phyloP scores from a whole-genome alignment of 306 rosid genomes.

The Cotoneaster glaucophyllus region DNA sequence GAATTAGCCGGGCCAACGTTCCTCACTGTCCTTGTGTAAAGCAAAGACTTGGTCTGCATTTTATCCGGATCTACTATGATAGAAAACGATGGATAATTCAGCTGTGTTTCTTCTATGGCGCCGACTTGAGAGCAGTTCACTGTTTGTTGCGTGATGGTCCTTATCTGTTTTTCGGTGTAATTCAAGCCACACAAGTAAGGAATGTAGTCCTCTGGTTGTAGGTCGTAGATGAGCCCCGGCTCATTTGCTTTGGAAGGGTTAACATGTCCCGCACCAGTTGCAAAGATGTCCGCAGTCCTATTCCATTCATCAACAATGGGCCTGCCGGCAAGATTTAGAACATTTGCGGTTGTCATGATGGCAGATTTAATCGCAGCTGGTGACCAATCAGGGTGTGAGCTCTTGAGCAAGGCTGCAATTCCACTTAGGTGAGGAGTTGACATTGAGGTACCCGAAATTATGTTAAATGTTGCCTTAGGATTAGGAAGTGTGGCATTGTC shows the following conservation, averaged over 20 bases:
- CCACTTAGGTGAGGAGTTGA: conserved; percentile 55
- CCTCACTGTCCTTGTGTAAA: conserved; percentile 36
- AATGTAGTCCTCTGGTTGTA: conserved; percentile 29
- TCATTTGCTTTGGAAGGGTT: conserved; percentile 40
- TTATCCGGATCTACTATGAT: not conserved
- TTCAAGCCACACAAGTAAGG: conserved; percentile 52
- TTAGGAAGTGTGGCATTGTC: not conserved
- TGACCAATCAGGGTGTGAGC: conserved; percentile 55
- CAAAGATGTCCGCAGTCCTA: conserved; percentile 20
- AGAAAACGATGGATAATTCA: conserved; percentile 50
- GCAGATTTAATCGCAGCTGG: conserved; percentile 52
- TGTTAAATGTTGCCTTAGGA: conserved; percentile 1
- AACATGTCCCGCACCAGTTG: conserved; percentile 50
- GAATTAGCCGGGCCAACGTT: conserved; percentile 43
- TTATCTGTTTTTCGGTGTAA: conserved; percentile 33
- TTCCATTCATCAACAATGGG: not conserved
- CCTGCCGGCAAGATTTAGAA: not conserved
- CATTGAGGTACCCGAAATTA: conserved; percentile 49
- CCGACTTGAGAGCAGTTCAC: conserved; percentile 30
- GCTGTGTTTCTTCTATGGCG: conserved; percentile 27
- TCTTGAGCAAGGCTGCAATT: conserved; percentile 41
- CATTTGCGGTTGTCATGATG: not conserved
- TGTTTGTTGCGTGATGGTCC: conserved; percentile 6
- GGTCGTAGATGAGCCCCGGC: conserved; percentile 46
- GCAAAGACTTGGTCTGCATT: conserved; percentile 19